Evolutionary conservation across 768 basidiomycete species (phyloP).

Genomic region (Tulasnella sp.): DNA sequence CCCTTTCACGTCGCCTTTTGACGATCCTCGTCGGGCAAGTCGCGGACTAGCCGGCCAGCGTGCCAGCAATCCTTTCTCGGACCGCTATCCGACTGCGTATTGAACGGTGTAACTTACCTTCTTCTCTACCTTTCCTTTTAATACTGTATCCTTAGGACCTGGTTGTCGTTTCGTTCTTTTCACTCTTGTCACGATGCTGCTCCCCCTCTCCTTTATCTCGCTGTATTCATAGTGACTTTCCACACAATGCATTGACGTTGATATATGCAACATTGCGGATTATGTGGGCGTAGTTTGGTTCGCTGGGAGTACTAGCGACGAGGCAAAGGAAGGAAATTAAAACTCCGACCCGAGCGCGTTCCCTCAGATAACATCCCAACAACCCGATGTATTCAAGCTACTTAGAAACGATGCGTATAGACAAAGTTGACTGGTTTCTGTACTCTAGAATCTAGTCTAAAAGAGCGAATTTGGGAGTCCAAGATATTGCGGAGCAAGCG

Average conservation of each 20-base stretch:
- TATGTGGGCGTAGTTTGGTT: too few species aligned
- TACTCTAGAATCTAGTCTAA: background rate
- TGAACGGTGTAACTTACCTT: background rate
- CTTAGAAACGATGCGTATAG: background rate
- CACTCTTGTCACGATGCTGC: background rate
- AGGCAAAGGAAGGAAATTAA: too few species aligned
- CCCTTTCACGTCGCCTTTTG: conserved; percentile 3
- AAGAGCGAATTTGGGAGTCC: background rate
- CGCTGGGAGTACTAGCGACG: too few species aligned
- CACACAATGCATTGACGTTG: background rate
- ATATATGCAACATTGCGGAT: background rate
- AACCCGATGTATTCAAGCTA: background rate
- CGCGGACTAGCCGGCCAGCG: background rate
- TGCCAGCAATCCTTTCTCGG: background rate
- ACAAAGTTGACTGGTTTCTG: background rate
- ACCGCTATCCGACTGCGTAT: background rate
- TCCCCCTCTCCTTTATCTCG: background rate
- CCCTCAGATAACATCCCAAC: background rate
- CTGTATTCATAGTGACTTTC: background rate
- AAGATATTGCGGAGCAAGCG: background rate
- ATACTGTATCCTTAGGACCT: background rate
- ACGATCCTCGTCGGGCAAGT: background rate
- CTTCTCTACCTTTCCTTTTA: background rate
- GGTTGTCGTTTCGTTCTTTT: background rate
- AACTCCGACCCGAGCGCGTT: background rate